Percentiles rank a stretch among this genome's conserved stretches.
phyloP scores from a whole-genome alignment of 2,329 filamentous ascomycete genomes.

The Lachnellula cervina region DNA sequence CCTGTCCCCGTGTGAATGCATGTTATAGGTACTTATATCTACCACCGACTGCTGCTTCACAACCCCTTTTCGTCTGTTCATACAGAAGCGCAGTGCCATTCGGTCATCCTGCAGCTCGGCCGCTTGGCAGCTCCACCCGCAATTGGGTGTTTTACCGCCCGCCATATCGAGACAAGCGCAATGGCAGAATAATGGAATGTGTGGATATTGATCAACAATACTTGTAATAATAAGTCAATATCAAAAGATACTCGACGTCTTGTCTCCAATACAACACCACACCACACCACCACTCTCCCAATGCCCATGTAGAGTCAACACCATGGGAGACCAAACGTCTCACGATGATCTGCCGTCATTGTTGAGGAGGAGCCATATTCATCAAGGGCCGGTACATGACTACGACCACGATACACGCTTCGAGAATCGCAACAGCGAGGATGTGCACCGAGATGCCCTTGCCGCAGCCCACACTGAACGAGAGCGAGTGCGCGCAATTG shows the following conservation, averaged over 20 bases:
- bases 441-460: slow-evolving; percentile 48
- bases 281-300: neutral
- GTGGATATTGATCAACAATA: neutral
- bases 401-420: slow-evolving; percentile 10
- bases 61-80: neutral
- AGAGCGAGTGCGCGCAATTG: slow-evolving; percentile 53
- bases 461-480: slow-evolving; percentile 62
- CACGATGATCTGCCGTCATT: slow-evolving; percentile 6
- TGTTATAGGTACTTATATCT: too few relatives aligned
- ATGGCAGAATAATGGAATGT: neutral
- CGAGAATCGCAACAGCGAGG: slow-evolving; percentile 17
- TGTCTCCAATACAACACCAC: neutral
- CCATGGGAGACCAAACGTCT: neutral
- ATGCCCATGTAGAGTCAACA: neutral
- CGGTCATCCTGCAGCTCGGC: neutral
- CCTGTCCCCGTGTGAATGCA: too few relatives aligned
- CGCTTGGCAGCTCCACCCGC: neutral
- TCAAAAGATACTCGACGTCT: neutral
- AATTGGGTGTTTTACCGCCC: neutral
- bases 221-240: neutral
- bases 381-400: neutral
- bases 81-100: neutral
- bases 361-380: slow-evolving; percentile 5
- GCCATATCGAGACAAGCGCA: neutral
- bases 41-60: too few relatives aligned